Conservation (phyloP, 2,329 filamentous ascomycete species). For the Colletotrichum karsti region DNA sequence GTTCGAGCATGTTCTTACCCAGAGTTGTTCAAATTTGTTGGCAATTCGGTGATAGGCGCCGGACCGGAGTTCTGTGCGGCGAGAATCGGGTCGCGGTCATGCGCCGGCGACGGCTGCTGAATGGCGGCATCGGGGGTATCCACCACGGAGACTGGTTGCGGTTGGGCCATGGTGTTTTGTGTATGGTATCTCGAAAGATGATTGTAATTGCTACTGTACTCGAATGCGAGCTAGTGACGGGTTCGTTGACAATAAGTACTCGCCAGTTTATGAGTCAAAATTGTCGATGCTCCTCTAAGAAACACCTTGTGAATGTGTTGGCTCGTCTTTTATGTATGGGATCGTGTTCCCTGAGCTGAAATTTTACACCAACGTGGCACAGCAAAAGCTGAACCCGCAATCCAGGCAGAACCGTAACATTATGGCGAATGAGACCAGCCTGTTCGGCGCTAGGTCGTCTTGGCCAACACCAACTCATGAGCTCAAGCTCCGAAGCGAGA, state of each 20-base stretch:
- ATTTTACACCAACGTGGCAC: not conserved
- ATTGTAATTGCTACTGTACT: not conserved
- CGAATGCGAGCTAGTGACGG: too few species aligned
- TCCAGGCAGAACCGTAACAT: constrained; percentile 5
- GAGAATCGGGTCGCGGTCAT: not conserved
- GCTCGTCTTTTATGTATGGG: not conserved
- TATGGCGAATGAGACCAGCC: not conserved
- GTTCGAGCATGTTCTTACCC: not conserved
- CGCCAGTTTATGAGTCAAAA: too few species aligned
- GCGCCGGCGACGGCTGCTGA: not conserved
- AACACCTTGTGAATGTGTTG: too few species aligned
- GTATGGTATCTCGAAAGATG: not conserved
- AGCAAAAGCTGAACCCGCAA: not conserved
- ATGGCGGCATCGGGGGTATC: not conserved
- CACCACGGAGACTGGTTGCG: not conserved
- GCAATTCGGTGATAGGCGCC: not conserved
- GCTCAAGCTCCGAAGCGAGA: not conserved
- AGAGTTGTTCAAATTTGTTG: not conserved
- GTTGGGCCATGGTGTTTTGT: not conserved
- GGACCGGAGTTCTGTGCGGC: not conserved
- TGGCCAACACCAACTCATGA: not conserved
- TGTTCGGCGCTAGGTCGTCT: not conserved
- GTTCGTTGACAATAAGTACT: too few species aligned
- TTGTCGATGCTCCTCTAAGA: too few species aligned
- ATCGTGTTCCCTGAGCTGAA: not conserved